A percentile compares a stretch with the other conserved stretches of the same genome.
Conservation (phyloP, 139 green algal species). For the Trebouxia sp. region DNA sequence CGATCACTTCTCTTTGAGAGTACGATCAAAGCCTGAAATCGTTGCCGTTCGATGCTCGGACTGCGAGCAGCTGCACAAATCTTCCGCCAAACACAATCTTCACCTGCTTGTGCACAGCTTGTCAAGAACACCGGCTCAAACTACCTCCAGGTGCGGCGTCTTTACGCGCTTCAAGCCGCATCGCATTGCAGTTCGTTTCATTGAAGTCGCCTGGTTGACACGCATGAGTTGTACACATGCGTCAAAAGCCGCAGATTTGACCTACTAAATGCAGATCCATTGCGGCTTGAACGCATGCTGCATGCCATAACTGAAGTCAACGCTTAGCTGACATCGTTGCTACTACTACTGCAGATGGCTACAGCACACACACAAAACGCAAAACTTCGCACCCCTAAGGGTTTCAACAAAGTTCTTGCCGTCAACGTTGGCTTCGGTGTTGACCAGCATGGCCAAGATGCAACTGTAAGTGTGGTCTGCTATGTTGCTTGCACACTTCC, state of each 20-base stretch:
- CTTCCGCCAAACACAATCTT: neutral
- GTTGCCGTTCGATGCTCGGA: neutral
- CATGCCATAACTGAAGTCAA: neutral
- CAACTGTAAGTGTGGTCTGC: neutral
- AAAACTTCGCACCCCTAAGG: conserved; percentile 20
- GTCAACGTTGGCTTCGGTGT: conserved; percentile 12
- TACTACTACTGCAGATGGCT: conserved; percentile 14
- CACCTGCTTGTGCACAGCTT: neutral
- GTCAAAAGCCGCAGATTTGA: neutral
- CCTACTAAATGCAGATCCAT: too few species aligned
- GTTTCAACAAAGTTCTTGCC: conserved; percentile 25
- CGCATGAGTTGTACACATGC: neutral
- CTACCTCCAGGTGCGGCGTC: neutral
- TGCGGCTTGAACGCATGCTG: neutral
- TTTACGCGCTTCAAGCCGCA: too few species aligned
- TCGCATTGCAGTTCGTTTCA: neutral
- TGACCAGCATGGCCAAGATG: conserved; percentile 23
- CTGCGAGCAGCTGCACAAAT: neutral
- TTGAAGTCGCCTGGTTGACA: neutral
- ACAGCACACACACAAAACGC: neutral
- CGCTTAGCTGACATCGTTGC: neutral
- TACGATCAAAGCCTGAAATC: neutral
- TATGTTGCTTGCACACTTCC: neutral
- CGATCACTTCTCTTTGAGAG: neutral
- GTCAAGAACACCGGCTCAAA: neutral